Conservation (phyloP, 2,329 filamentous ascomycete species). For the Microsporum ferrugineum region DNA sequence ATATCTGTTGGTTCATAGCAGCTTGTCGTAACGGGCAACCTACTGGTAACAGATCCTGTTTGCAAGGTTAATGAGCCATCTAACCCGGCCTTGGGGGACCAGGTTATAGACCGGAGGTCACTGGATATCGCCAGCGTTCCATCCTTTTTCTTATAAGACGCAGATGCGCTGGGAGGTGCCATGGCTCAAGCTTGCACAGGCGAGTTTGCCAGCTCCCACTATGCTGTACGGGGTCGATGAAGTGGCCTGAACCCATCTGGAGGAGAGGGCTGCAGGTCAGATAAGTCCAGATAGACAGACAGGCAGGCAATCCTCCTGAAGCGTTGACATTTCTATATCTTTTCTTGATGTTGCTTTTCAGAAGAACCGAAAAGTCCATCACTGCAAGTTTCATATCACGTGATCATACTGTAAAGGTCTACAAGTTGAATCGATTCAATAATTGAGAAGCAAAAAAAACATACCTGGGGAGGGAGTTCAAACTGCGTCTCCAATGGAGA, state of each 20-base stretch:
- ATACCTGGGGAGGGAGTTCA: no score
- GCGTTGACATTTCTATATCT: not conserved
- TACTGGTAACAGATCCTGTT: conserved; percentile 72
- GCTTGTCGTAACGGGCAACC: conserved; percentile 22
- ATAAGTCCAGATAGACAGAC: not conserved
- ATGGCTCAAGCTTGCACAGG: conserved; percentile 3
- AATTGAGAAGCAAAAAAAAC: no score
- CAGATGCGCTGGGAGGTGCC: conserved; percentile 31
- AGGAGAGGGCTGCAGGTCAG: not conserved
- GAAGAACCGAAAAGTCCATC: no score
- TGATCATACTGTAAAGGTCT: no score
- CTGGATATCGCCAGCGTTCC: conserved; percentile 64
- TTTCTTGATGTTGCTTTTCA: not conserved
- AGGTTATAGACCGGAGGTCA: conserved; percentile 64
- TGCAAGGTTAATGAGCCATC: conserved; percentile 57
- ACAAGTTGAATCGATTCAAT: no score
- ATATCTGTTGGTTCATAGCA: not conserved
- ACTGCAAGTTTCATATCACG: no score
- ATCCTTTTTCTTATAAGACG: conserved; percentile 92
- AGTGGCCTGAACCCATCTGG: conserved; percentile 8
- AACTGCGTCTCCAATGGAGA: no score
- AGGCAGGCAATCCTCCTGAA: not conserved
- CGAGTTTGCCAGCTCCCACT: not conserved
- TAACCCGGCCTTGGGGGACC: conserved; percentile 57
- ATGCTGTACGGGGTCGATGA: conserved; percentile 1